These are phyloP conservation scores for Mytilinidion resinicola DNA, from an alignment of 495 filamentous ascomycete genomes.

Conservation along the genomic window DNA sequence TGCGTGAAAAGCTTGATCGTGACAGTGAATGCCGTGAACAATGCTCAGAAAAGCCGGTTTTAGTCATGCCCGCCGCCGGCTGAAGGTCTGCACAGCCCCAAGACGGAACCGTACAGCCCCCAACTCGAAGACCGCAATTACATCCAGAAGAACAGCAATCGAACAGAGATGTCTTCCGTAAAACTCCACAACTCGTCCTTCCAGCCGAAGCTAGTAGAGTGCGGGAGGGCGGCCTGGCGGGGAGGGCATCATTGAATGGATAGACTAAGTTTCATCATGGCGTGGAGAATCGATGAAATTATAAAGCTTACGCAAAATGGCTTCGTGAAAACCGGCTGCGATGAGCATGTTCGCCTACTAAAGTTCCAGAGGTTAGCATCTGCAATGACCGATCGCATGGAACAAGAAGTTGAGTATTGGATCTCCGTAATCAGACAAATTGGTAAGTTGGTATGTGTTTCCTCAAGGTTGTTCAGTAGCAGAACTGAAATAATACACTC, in stretches of 20 bases:
- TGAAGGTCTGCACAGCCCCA: slow-evolving; percentile 44
- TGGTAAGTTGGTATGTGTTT: slow-evolving; percentile 37
- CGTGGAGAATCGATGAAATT: slow-evolving; percentile 6
- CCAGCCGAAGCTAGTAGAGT: slow-evolving; percentile 59
- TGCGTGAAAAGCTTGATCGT: not conserved
- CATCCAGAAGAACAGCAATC: slow-evolving; percentile 27
- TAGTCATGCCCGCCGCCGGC: slow-evolving; percentile 57
- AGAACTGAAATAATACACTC: slow-evolving; percentile 43
- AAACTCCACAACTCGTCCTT: slow-evolving; percentile 91
- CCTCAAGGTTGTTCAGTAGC: slow-evolving; percentile 41
- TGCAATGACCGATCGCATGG: not conserved
- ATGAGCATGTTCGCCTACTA: not conserved
- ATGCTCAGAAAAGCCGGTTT: slow-evolving; percentile 57
- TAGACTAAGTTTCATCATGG: slow-evolving; percentile 92
- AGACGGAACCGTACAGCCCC: slow-evolving; percentile 50
- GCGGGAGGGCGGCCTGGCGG: slow-evolving; percentile 69
- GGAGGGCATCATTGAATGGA: slow-evolving; percentile 93
- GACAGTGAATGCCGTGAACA: not conserved
- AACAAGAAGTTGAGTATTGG: not conserved
- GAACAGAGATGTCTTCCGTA: slow-evolving; percentile 16
- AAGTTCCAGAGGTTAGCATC: not conserved
- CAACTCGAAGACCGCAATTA: slow-evolving; percentile 45
- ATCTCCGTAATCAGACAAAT: slow-evolving; percentile 28
- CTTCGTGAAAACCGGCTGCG: not conserved
- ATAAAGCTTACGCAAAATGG: slow-evolving; percentile 3